These are phyloP conservation scores for Trichocladium antarcticum DNA, from an alignment of 495 filamentous ascomycete genomes.

Conservation along the genomic window DNA sequence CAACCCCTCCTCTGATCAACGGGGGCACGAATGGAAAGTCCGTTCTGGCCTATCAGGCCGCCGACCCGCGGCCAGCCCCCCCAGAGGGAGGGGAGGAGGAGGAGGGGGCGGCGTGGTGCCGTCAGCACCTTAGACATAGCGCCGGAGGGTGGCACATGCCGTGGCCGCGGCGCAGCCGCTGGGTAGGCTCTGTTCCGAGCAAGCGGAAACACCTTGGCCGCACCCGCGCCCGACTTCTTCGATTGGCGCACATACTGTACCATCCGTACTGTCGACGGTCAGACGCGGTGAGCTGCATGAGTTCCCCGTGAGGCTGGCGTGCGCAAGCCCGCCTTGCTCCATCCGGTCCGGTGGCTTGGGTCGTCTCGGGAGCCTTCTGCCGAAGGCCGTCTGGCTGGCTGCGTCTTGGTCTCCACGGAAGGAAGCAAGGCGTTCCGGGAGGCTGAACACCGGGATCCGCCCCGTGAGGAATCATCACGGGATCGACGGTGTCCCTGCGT, in stretches of 20 bases:
- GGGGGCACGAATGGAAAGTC: too few species aligned
- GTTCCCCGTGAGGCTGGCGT: too few species aligned
- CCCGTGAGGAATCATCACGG: too few species aligned
- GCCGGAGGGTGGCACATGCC: slow-evolving; percentile 5
- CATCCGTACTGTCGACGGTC: too few species aligned
- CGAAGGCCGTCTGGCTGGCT: too few species aligned
- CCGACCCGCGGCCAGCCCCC: too few species aligned
- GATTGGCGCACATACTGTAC: too few species aligned
- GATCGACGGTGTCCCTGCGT: too few species aligned
- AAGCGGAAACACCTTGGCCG: background rate
- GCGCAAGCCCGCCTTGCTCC: background rate
- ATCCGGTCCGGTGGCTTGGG: slow-evolving; percentile 3
- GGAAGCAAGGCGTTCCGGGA: background rate
- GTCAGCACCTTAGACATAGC: slow-evolving; percentile 21
- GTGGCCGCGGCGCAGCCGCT: background rate
- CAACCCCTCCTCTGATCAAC: too few species aligned
- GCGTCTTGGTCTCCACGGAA: background rate
- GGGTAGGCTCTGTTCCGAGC: slow-evolving; percentile 8
- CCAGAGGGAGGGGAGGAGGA: background rate
- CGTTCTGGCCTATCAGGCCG: too few species aligned
- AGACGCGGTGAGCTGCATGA: too few species aligned
- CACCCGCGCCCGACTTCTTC: background rate
- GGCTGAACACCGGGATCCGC: background rate
- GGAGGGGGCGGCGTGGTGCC: slow-evolving; percentile 1
- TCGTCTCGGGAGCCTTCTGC: background rate